Conservation (phyloP, 73 alveolate genomes). For the Symbiodinium pilosum region DNA sequence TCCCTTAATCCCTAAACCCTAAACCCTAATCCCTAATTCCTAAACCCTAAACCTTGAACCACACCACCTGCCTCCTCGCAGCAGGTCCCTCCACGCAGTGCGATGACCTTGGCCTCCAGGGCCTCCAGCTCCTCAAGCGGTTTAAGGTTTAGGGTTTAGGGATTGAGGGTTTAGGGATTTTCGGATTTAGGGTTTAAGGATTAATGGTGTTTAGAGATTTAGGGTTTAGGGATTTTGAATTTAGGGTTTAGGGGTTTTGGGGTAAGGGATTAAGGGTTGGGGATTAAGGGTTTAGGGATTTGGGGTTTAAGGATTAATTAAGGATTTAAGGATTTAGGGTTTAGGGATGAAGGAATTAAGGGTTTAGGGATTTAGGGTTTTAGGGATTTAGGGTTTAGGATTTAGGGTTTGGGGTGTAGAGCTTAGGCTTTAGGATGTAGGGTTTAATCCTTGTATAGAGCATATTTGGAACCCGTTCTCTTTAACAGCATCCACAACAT, state of each 20-base stretch:
- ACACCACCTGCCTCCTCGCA: constrained; percentile 57
- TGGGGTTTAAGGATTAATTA: too few species aligned
- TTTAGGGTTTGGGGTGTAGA: background rate
- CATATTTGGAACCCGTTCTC: too few species aligned
- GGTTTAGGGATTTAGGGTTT: too few species aligned
- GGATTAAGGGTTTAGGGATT: background rate
- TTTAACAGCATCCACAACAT: too few species aligned
- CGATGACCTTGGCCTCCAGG: constrained; percentile 72
- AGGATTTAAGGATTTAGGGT: too few species aligned
- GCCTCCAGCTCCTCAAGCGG: constrained; percentile 30
- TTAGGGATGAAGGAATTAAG: too few species aligned
- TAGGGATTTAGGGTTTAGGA: background rate
- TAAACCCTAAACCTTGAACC: background rate
- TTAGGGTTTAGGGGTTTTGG: background rate
- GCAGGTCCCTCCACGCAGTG: constrained; percentile 63
- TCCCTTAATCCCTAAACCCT: background rate
- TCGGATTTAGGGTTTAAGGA: background rate
- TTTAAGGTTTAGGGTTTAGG: background rate
- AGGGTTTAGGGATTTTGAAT: background rate
- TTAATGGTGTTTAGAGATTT: background rate
- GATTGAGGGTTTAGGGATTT: background rate
- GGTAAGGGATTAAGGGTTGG: background rate
- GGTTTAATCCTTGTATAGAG: background rate
- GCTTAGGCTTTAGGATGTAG: background rate
- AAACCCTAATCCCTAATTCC: background rate